These are phyloP conservation scores for Verbena officinalis DNA, from an alignment of 257 asterid species.

Conservation along the genomic window DNA sequence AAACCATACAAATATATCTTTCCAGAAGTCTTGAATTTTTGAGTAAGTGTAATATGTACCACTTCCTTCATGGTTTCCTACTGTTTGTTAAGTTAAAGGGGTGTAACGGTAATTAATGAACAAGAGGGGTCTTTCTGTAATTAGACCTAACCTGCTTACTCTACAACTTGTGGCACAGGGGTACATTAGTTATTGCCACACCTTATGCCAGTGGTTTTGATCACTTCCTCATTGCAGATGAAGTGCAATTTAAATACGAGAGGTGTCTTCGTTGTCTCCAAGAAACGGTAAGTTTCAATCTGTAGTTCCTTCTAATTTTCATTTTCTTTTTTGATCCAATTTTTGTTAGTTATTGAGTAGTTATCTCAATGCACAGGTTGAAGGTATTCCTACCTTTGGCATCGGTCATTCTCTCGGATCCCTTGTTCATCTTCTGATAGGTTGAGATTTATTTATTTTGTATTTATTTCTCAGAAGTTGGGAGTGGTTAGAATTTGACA, in stretches of 20 bases:
- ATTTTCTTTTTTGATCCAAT: conserved; percentile 4
- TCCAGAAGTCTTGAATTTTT: no score
- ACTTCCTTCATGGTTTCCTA: no score
- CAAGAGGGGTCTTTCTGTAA: no score
- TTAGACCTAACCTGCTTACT: conserved; percentile 18
- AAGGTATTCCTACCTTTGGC: conserved; percentile 84
- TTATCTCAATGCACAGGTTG: conserved; percentile 47
- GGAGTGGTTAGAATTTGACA: conserved; percentile 23
- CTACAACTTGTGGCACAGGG: conserved; percentile 59
- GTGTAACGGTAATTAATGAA: no score
- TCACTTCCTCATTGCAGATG: conserved; percentile 92
- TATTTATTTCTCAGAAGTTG: conserved; percentile 21
- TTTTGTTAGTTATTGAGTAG: conserved; percentile 27
- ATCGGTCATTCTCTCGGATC: conserved; percentile 95
- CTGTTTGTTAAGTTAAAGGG: no score
- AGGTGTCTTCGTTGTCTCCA: conserved; percentile 76
- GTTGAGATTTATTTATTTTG: conserved; percentile 35
- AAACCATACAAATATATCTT: background rate
- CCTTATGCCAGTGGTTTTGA: conserved; percentile 98
- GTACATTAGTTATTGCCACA: conserved; percentile 81
- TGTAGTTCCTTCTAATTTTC: background rate
- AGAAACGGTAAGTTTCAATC: conserved; percentile 59
- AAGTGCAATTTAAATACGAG: conserved; percentile 87
- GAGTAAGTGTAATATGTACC: background rate
- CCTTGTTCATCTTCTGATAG: conserved; percentile 88